Conservation (phyloP, 495 filamentous ascomycete species). For the Wilcoxina mikolae region DNA sequence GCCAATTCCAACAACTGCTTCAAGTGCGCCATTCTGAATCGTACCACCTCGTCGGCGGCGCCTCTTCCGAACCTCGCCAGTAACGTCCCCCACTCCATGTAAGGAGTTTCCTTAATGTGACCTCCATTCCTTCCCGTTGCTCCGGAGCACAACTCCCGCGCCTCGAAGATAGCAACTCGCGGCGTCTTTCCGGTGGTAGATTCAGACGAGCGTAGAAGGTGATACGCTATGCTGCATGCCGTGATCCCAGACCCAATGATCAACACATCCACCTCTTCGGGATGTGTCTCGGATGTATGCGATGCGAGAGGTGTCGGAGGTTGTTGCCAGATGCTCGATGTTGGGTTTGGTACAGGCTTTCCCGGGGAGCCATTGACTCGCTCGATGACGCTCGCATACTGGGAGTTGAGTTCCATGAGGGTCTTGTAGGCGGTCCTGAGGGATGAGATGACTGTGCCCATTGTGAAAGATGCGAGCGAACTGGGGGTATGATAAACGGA, state of each 20-base stretch:
- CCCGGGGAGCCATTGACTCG: slow-evolving; percentile 22
- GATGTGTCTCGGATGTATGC: slow-evolving; percentile 33
- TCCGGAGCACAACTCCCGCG: slow-evolving; percentile 31
- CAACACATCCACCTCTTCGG: slow-evolving; percentile 35
- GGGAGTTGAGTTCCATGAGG: slow-evolving; percentile 10
- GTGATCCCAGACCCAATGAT: slow-evolving; percentile 54
- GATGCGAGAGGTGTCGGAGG: slow-evolving; percentile 38
- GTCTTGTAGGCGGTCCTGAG: slow-evolving; percentile 14
- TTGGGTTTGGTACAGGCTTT: slow-evolving; percentile 37
- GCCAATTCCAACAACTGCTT: slow-evolving; percentile 25
- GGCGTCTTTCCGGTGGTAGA: neutral
- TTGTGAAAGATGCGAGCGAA: too few species aligned
- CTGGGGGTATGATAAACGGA: too few species aligned
- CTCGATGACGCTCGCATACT: slow-evolving; percentile 13
- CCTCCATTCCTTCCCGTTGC: slow-evolving; percentile 33
- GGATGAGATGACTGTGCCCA: slow-evolving; percentile 5
- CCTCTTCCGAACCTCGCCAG: slow-evolving; percentile 23
- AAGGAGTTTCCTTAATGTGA: slow-evolving; percentile 32
- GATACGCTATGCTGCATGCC: slow-evolving; percentile 42
- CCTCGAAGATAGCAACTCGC: slow-evolving; percentile 31
- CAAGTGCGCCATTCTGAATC: slow-evolving; percentile 30
- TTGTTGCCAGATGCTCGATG: slow-evolving; percentile 45
- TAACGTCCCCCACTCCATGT: slow-evolving; percentile 26
- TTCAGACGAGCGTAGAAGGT: neutral
- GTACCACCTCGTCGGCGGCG: slow-evolving; percentile 25